A percentile compares a stretch with the other conserved stretches of the same genome.
Evolutionary conservation across 495 filamentous ascomycete genomes (phyloP).

Genomic region (Parathielavia hyrcaniae): DNA sequence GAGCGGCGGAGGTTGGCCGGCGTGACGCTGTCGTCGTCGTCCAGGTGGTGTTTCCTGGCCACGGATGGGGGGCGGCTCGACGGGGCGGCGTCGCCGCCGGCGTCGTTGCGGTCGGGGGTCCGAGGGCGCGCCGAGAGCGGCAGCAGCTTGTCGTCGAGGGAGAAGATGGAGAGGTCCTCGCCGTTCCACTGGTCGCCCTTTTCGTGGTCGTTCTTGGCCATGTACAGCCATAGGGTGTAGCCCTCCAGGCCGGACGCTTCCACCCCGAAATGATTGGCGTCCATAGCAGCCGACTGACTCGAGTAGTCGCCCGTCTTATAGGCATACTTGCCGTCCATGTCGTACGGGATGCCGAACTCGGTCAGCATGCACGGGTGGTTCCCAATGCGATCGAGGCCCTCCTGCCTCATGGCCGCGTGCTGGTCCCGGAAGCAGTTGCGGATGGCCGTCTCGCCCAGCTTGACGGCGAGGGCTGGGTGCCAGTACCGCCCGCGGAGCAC

Average conservation of each 20-base stretch:
- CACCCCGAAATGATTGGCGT: constrained; percentile 90
- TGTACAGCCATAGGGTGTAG: constrained; percentile 86
- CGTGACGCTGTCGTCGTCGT: constrained; percentile 52
- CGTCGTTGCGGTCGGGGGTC: constrained; percentile 31
- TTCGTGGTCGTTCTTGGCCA: constrained; percentile 73
- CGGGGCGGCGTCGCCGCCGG: constrained; percentile 34
- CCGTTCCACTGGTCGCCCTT: constrained; percentile 97
- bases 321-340: constrained; percentile 94
- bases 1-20: constrained; percentile 68
- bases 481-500: constrained; percentile 83
- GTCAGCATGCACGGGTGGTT: constrained; percentile 85
- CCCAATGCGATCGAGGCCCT: constrained; percentile 87
- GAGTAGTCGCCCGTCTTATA: constrained; percentile 96
- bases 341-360: constrained; percentile 96
- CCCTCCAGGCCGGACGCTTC: constrained; percentile 76
- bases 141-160: constrained; percentile 68
- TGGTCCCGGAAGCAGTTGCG: constrained; percentile 91
- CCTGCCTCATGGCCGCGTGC: constrained; percentile 76
- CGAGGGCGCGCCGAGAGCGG: constrained; percentile 46
- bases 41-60: constrained; percentile 41
- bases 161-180: constrained; percentile 89
- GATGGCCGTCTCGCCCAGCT: constrained; percentile 90
- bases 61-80: constrained; percentile 22
- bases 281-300: constrained; percentile 89
- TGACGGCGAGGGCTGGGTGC: constrained; percentile 82